Base-by-base conservation (phyloP, 2,329 filamentous ascomycete genomes). In the Drechslerella dactyloides region DNA sequence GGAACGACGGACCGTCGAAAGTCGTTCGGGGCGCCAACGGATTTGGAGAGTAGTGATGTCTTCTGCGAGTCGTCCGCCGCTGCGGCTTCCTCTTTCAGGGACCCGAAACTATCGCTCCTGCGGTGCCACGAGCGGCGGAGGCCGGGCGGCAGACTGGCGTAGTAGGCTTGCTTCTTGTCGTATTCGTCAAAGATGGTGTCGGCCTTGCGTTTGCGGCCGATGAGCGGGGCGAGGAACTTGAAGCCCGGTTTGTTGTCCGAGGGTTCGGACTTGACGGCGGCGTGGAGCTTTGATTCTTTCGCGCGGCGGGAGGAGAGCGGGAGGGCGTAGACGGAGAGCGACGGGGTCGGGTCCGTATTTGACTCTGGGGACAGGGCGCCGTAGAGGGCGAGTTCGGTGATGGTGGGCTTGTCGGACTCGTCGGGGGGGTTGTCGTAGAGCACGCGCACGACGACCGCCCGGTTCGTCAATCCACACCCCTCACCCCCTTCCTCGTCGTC, bases 111-210 rank as follows among this genome's bases (percentile, higher is more conserved):
- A 64, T 64, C 58, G 51, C 59, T 70, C 60, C 66, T 59, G 42
- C 59, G 50, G 35, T 72, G 68, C 68, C 68, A 72, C 1, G 50
- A 52, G n/a, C 68, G 68, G 37, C 60, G 68, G n/a, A 72, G 56
- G 13, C 68, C 68, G 10, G 68, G 68, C 5, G 68, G 68, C 40
- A 72, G 30, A n/a, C 53, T 65, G 4, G 68, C 60, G 52, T 60
- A 72, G 51, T 72, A 72, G 17, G 68, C 60, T 50, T 61, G 48
- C 33, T 65, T 72, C 21, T 57, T 72, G 19, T 72, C 68, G 55
- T 72, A 72, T 61, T 65, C 60, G 21, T 50, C 57, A 56, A 72
- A 65, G 42, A 65, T 48, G 5, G 55, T 21, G 19, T 60, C 60
- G 13, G 33, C 52, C 24, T 72, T 72, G n/a, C 68, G 68, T 65